Percentiles rank a stretch among this genome's conserved stretches.
These are phyloP conservation scores for Daedaleopsis sinensis DNA, from an alignment of 768 basidiomycete genomes.

Conservation along the genomic window DNA sequence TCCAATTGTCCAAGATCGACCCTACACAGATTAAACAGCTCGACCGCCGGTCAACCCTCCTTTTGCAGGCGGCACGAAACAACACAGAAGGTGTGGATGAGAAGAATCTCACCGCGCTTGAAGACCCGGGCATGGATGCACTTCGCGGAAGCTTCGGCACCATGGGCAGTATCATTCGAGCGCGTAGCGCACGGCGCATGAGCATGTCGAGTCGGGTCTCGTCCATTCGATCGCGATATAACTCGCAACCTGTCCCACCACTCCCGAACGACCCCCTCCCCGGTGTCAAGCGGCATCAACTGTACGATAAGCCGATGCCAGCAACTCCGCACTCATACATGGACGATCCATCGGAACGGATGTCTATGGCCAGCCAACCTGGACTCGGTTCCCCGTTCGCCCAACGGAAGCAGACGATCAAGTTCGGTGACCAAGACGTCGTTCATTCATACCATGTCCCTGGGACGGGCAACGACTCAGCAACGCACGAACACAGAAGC, in stretches of 20 bases:
- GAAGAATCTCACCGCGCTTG: slow-evolving; percentile 56
- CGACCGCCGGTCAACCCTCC: slow-evolving; percentile 87
- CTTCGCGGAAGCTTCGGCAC: slow-evolving; percentile 91
- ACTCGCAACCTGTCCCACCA: slow-evolving; percentile 28
- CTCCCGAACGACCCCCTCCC: slow-evolving; percentile 38
- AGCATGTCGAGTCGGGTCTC: slow-evolving; percentile 30
- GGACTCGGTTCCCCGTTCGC: slow-evolving; percentile 27
- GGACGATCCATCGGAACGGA: slow-evolving; percentile 44
- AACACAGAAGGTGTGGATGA: slow-evolving; percentile 76
- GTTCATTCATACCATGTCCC: slow-evolving; percentile 69
- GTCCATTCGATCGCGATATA: slow-evolving; percentile 29
- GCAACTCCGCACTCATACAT: slow-evolving; percentile 15
- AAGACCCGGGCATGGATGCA: slow-evolving; percentile 93
- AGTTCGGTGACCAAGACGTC: slow-evolving; percentile 73
- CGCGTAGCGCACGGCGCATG: slow-evolving; percentile 47
- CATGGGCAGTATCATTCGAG: slow-evolving; percentile 87
- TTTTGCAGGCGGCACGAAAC: slow-evolving; percentile 81
- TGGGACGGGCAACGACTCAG: slow-evolving; percentile 29
- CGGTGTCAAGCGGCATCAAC: slow-evolving; percentile 75
- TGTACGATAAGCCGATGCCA: slow-evolving; percentile 89
- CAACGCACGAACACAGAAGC: slow-evolving; percentile 31
- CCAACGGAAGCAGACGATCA: slow-evolving; percentile 59
- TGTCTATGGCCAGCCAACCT: slow-evolving; percentile 37
- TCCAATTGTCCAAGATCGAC: slow-evolving; percentile 96
- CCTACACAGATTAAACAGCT: slow-evolving; percentile 75